phyloP scores from a whole-genome alignment of 1,284 basidiomycete genomes.

The Trichosporon inkin region DNA sequence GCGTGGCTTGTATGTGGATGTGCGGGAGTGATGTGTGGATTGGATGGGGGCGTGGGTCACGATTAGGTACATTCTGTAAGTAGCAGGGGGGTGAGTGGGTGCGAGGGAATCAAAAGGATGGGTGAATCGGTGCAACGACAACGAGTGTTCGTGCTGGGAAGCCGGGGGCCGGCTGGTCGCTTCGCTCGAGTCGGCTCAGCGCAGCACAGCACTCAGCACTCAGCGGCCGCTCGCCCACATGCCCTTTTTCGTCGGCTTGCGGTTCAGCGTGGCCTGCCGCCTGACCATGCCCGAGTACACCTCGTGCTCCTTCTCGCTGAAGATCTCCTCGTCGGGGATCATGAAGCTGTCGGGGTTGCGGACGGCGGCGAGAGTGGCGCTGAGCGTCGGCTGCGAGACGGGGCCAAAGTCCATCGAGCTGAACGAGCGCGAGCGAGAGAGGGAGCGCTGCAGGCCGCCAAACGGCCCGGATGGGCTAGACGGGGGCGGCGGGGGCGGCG shows the following conservation, averaged over 20 bases:
- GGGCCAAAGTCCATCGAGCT: slow-evolving; percentile 4
- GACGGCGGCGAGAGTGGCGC: not conserved
- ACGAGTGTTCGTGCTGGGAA: too few species aligned
- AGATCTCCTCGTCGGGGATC: slow-evolving; percentile 9
- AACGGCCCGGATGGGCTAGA: not conserved
- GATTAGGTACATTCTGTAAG: too few species aligned
- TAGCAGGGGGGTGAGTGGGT: too few species aligned
- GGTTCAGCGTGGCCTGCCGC: not conserved
- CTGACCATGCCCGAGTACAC: not conserved
- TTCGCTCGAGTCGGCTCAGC: too few species aligned
- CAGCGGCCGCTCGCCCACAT: too few species aligned
- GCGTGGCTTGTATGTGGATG: too few species aligned
- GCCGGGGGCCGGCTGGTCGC: too few species aligned
- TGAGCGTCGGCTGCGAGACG: not conserved
- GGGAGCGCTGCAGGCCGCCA: not conserved
- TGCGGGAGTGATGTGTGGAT: too few species aligned
- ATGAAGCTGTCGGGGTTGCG: slow-evolving; percentile 1
- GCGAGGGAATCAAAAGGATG: too few species aligned
- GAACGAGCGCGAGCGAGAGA: not conserved
- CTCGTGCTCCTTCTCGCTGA: not conserved
- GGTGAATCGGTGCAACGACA: too few species aligned
- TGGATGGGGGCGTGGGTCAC: too few species aligned
- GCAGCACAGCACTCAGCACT: too few species aligned
- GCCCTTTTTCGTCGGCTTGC: not conserved
- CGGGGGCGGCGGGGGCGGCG: not conserved